Evolutionary conservation across 139 green algal species (phyloP).

Genomic region (Chlamydomonas eustigma): DNA sequence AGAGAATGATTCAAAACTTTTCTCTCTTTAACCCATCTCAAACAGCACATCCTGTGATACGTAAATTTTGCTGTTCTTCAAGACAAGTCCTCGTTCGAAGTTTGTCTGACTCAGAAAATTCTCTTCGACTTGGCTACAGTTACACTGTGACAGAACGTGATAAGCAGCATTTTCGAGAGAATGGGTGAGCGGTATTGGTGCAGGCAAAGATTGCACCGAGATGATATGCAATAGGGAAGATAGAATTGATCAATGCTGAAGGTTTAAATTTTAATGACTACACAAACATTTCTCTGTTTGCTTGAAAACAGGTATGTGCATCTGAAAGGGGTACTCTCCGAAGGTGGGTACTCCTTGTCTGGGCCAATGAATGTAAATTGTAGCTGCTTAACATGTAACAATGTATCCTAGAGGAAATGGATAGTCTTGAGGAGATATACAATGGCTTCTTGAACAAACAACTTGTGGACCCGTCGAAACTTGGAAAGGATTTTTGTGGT

Average conservation of each 20-base stretch:
- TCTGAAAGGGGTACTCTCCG: conserved; percentile 3
- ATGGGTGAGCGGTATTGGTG: conserved; percentile 1
- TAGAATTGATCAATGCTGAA: background rate
- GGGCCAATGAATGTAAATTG: background rate
- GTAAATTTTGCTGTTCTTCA: no score
- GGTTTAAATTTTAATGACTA: background rate
- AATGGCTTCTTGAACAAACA: background rate
- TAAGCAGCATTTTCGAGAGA: background rate
- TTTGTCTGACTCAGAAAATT: background rate
- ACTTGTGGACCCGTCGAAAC: background rate
- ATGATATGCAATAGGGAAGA: background rate
- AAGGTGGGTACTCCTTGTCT: background rate
- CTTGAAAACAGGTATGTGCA: background rate
- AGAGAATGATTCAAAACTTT: no score
- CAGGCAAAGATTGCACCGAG: background rate
- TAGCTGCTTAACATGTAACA: background rate
- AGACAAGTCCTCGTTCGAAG: no score
- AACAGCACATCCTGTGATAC: no score
- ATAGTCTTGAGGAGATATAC: conserved; percentile 1
- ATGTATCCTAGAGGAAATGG: background rate
- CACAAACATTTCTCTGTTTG: background rate
- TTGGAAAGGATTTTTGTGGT: conserved; percentile 9
- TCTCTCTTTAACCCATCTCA: no score
- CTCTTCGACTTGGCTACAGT: background rate
- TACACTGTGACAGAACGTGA: conserved; percentile 1